These are phyloP conservation scores for Articulospora tetracladia DNA, from an alignment of 495 filamentous ascomycete species.

Conservation along the genomic window DNA sequence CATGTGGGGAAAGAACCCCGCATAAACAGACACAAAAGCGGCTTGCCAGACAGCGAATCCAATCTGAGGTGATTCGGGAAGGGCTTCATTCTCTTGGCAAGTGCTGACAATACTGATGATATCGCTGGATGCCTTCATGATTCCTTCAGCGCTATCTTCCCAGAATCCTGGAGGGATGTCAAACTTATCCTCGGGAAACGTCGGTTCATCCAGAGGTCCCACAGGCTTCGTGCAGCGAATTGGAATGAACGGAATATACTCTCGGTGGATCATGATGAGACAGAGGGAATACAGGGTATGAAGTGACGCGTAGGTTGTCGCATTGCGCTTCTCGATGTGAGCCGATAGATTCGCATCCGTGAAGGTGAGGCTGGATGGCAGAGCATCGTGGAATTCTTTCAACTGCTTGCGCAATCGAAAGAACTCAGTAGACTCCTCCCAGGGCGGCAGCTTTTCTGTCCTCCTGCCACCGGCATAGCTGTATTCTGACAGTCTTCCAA, in stretches of 20 bases:
- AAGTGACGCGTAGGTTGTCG: constrained; percentile 71
- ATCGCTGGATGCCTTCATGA: constrained; percentile 68
- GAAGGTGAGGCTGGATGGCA: constrained; percentile 69
- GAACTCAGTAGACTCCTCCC: constrained; percentile 61
- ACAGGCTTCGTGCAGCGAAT: constrained; percentile 61
- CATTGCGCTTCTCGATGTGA: constrained; percentile 71
- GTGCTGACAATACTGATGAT: constrained; percentile 74
- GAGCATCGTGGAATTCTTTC: constrained; percentile 59
- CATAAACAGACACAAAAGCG: constrained; percentile 67
- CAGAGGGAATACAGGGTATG: constrained; percentile 77
- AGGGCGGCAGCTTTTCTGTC: constrained; percentile 49
- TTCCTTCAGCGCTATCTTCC: constrained; percentile 67
- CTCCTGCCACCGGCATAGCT: constrained; percentile 69
- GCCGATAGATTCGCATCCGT: constrained; percentile 73
- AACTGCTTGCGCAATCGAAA: constrained; percentile 55
- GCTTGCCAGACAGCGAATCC: constrained; percentile 81
- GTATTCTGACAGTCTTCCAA: constrained; percentile 74
- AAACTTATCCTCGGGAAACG: constrained; percentile 52
- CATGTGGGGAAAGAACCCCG: constrained; percentile 73
- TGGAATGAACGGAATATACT: constrained; percentile 81
- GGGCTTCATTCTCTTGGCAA: constrained; percentile 63
- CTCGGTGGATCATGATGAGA: constrained; percentile 73
- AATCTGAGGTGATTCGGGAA: constrained; percentile 77
- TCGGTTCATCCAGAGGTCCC: constrained; percentile 71
- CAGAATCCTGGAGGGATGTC: constrained; percentile 59